Evolutionary conservation across 2,329 filamentous ascomycete genomes (phyloP).

Genomic region (Ascochyta lentis): DNA sequence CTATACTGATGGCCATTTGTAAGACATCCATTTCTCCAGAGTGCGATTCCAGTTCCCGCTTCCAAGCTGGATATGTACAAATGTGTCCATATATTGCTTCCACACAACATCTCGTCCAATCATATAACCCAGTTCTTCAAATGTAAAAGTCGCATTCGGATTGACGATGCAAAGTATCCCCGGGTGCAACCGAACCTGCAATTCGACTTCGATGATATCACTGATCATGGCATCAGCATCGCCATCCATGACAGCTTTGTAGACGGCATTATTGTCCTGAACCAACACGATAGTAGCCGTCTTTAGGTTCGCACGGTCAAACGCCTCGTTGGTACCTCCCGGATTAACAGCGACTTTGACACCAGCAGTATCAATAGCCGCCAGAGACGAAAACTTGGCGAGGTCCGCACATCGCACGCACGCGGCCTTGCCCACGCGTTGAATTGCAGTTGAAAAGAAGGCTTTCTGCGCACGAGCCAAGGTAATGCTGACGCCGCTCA

Average conservation of each 20-base stretch:
- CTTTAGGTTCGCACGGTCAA: constrained; percentile 21
- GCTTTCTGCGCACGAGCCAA: constrained; percentile 11
- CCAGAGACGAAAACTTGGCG: constrained; percentile 10
- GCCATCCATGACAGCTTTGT: constrained; percentile 19
- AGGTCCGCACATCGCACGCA: constrained; percentile 20
- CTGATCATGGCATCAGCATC: constrained; percentile 23
- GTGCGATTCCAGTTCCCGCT: constrained; percentile 20
- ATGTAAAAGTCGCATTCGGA: constrained; percentile 18
- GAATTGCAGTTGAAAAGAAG: constrained; percentile 19
- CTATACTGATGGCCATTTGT: constrained; percentile 24
- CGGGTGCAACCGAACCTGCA: constrained; percentile 20
- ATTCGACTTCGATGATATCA: constrained; percentile 21
- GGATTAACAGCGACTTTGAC: constrained; percentile 22
- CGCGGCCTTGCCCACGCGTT: constrained; percentile 19
- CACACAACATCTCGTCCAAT: constrained; percentile 16
- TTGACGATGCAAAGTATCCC: constrained; percentile 17
- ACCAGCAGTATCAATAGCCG: constrained; percentile 18
- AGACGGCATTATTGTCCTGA: constrained; percentile 22
- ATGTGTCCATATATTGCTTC: constrained; percentile 22
- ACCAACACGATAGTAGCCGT: constrained; percentile 14
- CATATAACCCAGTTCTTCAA: constrained; percentile 22
- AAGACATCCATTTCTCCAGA: constrained; percentile 23
- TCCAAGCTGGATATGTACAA: constrained; percentile 18
- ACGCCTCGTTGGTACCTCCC: constrained; percentile 21
- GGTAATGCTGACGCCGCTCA: constrained; percentile 24